Evolutionary conservation across 257 asterid genomes (phyloP), one percentile per base, ranked within the genome.

Genomic region (Schizonepeta tenuifolia): DNA sequence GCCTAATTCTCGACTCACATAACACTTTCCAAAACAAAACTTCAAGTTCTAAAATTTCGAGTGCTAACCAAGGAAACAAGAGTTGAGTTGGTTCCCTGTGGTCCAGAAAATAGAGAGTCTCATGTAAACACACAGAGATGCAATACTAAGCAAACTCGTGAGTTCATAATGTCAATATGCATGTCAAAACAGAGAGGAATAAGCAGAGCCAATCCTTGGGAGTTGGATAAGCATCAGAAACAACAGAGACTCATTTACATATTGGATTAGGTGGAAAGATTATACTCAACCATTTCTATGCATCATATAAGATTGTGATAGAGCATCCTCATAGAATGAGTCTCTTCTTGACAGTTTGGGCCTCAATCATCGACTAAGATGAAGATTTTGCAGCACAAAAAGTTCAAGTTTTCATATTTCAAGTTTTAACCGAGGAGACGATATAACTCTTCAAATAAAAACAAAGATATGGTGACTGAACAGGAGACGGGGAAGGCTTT

Each of bases 181-280:
- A 22, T 22, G 61, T 41, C 17, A 1, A 9, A 46, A 65, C 33
- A 24, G 26, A 54, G 15, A 44, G 36, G 62, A 49, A 54, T 3
- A 18, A 43, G 15, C 21, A 18, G 18, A 61, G 26, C 40, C 26
- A 12, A 7, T 67, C 9, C 46, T 47, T 57, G 35, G 67, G 33
- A 36, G 47, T 59, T 57, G 36, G 46, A 35, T n/a, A 9, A 7
- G 66, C 46, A 33, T 60, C 66, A 60, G 66, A 60, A 33, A 60
- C 46, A 0, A 57, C 64, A 43, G 61, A 55, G 26, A 64, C 63
- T 28, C 20, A 10, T 46, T 35, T 12, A 40, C 44, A 9, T 26
- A 46, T 14, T 46, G 20, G 61, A 22, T 9, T 21, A 21, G 35
- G 21, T 21, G 61, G 17, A 10, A 9, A 54, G 33, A 3, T 4